Evolutionary conservation across 352 stramenopile genomes (phyloP).

Genomic region (Phytopythium cucurbitacearum): DNA sequence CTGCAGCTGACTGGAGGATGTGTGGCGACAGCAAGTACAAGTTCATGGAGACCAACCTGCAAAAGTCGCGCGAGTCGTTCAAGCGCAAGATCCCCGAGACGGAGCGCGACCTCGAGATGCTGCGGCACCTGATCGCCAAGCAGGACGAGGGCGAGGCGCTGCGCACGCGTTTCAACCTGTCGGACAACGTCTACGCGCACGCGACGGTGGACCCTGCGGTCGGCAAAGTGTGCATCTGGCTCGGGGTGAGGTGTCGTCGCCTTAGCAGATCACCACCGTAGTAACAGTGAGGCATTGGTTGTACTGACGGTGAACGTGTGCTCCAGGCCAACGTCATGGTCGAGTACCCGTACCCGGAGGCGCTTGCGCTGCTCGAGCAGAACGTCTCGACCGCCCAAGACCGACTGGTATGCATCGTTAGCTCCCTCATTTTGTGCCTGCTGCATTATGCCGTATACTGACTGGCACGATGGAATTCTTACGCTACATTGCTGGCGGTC

Average conservation of each 20-base stretch:
- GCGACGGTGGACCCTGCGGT: conserved; percentile 87
- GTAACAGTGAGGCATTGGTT: not conserved
- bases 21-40: conserved; percentile 77
- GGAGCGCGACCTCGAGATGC: conserved; percentile 67
- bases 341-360: conserved; percentile 97
- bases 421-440: not conserved
- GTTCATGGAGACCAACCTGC: conserved; percentile 85
- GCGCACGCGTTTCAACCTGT: conserved; percentile 91
- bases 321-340: conserved; percentile 93
- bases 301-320: not conserved
- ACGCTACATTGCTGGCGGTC: not conserved
- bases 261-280: not conserved
- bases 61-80: conserved; percentile 84
- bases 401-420: conserved; percentile 39
- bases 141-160: conserved; percentile 77
- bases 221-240: conserved; percentile 95
- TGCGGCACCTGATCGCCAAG: conserved; percentile 48
- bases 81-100: conserved; percentile 92
- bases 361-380: conserved; percentile 81
- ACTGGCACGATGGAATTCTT: not conserved
- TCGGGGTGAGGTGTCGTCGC: conserved; percentile 63
- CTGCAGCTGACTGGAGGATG: not conserved
- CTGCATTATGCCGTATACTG: not conserved
- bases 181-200: conserved; percentile 95
- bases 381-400: conserved; percentile 72